These are phyloP conservation scores for Rhynchospora tenuis DNA, from an alignment of 176 grass and related monocot species.

Conservation along the genomic window DNA sequence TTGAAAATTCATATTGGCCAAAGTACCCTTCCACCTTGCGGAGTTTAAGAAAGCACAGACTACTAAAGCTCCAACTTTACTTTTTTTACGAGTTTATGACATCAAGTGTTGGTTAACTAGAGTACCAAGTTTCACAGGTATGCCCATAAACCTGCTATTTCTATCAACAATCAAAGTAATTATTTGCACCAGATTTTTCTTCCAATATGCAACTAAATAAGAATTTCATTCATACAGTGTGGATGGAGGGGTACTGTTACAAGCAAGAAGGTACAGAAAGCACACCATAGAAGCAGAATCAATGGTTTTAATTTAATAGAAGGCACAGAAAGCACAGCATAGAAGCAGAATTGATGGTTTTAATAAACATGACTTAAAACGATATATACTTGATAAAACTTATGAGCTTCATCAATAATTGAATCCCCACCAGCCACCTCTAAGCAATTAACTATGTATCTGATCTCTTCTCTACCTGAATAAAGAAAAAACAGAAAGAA, in stretches of 20 bases:
- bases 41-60: not conserved
- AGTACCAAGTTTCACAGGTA: not conserved
- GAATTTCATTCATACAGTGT: not conserved
- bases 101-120: not conserved
- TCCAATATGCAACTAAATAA: not conserved
- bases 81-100: not conserved
- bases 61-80: not conserved
- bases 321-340: not conserved
- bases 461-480: conserved; percentile 67
- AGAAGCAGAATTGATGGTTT: not conserved
- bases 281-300: not conserved
- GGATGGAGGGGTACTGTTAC: not conserved
- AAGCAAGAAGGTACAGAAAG: not conserved
- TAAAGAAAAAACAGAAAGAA: conserved; percentile 20
- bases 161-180: not conserved
- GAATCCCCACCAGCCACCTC: conserved; percentile 58
- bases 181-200: not conserved
- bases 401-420: conserved; percentile 51
- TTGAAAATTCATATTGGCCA: not conserved
- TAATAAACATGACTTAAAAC: conserved; percentile 9
- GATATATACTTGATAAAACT: conserved; percentile 53
- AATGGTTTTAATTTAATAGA: not conserved
- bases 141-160: not conserved
- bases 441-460: conserved; percentile 48
- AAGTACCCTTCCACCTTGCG: not conserved